Evolutionary conservation across 495 filamentous ascomycete genomes (phyloP).

Genomic region (Aspergillus incahuasiensis): DNA sequence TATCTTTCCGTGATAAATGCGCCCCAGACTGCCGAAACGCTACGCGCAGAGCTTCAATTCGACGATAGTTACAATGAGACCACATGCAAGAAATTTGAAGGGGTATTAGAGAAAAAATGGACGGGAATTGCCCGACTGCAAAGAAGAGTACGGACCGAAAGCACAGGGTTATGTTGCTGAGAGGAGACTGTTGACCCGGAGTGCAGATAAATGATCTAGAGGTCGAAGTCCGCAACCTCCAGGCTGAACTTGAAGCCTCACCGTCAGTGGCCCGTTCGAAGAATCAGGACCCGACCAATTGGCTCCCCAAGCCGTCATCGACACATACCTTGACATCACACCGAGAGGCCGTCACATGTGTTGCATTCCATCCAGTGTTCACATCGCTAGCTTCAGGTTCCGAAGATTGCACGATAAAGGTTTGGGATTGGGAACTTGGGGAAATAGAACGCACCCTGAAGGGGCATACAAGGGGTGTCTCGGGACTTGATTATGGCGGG

Average conservation of each 20-base stretch:
- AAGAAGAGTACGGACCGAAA: constrained; percentile 63
- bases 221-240: constrained; percentile 60
- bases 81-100: constrained; percentile 84
- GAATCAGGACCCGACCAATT: constrained; percentile 79
- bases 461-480: constrained; percentile 84
- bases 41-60: constrained; percentile 52
- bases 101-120: constrained; percentile 92
- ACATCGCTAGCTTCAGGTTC: constrained; percentile 88
- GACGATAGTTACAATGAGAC: constrained; percentile 68
- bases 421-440: constrained; percentile 97
- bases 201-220: constrained; percentile 90
- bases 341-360: constrained; percentile 72
- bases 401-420: constrained; percentile 90
- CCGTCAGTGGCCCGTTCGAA: constrained; percentile 79
- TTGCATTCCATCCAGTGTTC: constrained; percentile 94
- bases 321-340: constrained; percentile 75
- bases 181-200: constrained; percentile 2
- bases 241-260: constrained; percentile 76
- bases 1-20: constrained; percentile 71
- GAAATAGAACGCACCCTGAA: constrained; percentile 90
- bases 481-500: constrained; percentile 90
- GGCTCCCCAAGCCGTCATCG: constrained; percentile 74
- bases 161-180: background rate
- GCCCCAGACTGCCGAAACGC: constrained; percentile 54
- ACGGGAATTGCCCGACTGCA: constrained; percentile 86